These are phyloP conservation scores for Cryomyces minteri DNA, from an alignment of 495 filamentous ascomycete species.

Conservation along the genomic window DNA sequence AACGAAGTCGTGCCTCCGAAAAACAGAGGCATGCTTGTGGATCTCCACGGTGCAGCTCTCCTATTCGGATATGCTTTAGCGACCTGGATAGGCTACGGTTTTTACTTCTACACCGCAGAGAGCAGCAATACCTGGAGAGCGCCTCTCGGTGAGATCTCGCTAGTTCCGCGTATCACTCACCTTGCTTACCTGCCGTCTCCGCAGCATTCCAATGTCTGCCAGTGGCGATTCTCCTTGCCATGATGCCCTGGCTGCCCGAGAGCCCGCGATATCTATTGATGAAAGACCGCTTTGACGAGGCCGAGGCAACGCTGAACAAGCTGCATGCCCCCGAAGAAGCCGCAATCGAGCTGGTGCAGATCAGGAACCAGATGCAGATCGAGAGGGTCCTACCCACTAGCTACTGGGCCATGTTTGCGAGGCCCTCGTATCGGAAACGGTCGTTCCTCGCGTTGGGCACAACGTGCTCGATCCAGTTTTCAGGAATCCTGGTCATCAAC, in stretches of 20 bases:
- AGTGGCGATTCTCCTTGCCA: slow-evolving; percentile 4
- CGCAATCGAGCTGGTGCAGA: slow-evolving; percentile 13
- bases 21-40: too few relatives aligned
- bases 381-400: slow-evolving; percentile 7
- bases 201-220: neutral
- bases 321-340: slow-evolving; percentile 13
- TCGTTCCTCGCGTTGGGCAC: slow-evolving; percentile 7
- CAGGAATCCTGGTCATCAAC: slow-evolving; percentile 15
- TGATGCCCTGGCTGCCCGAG: slow-evolving; percentile 7
- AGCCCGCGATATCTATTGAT: slow-evolving; percentile 14
- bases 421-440: slow-evolving; percentile 14
- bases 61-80: too few relatives aligned
- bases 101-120: too few relatives aligned
- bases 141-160: too few relatives aligned
- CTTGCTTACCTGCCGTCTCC: too few relatives aligned
- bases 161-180: too few relatives aligned
- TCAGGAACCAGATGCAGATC: slow-evolving; percentile 11
- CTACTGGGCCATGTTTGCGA: slow-evolving; percentile 12
- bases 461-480: slow-evolving; percentile 9
- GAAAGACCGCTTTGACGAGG: slow-evolving; percentile 15
- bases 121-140: too few relatives aligned
- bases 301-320: slow-evolving; percentile 7
- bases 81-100: too few relatives aligned
- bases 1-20: too few relatives aligned
- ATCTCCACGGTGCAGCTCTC: too few relatives aligned